These are phyloP conservation scores for Colletotrichum coccodes DNA, from an alignment of 2,329 filamentous ascomycete genomes.

Conservation along the genomic window DNA sequence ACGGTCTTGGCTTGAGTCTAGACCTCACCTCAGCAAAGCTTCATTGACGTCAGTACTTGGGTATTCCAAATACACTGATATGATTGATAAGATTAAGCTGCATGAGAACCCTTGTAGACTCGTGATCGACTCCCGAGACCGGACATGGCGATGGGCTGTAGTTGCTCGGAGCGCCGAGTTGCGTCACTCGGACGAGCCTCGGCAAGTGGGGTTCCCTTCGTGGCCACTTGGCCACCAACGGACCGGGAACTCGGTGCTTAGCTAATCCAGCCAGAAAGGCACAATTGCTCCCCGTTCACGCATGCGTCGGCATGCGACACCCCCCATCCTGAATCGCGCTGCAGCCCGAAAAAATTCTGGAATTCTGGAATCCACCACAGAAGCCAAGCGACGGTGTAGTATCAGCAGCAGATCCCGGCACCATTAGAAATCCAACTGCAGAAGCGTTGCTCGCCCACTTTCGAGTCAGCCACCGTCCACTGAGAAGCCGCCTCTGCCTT, in stretches of 20 bases:
- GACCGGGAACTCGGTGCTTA: constrained; percentile 14
- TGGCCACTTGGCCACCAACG: neutral
- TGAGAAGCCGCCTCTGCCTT: constrained; percentile 13
- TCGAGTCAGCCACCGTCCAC: constrained; percentile 15
- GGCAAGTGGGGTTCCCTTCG: constrained; percentile 13
- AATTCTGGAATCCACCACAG: constrained; percentile 30
- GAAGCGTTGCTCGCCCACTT: neutral
- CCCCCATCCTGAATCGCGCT: constrained; percentile 30
- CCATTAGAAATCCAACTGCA: constrained; percentile 27
- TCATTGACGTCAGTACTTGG: constrained; percentile 9
- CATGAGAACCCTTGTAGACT: constrained; percentile 22
- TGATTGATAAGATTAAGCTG: neutral
- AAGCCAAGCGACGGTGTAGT: neutral
- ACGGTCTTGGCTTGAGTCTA: neutral
- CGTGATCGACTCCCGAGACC: constrained; percentile 7
- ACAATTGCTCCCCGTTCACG: constrained; percentile 13
- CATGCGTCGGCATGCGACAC: constrained; percentile 10
- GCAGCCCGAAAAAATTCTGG: constrained; percentile 16
- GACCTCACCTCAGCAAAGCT: neutral
- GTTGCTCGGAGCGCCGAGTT: constrained; percentile 19
- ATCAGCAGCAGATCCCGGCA: constrained; percentile 18
- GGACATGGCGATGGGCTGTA: neutral
- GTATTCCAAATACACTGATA: neutral
- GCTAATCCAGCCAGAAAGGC: neutral
- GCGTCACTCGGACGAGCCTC: constrained; percentile 26